Conservation (phyloP, 78 protist genomes). For the Capsaspora owczarzaki region DNA sequence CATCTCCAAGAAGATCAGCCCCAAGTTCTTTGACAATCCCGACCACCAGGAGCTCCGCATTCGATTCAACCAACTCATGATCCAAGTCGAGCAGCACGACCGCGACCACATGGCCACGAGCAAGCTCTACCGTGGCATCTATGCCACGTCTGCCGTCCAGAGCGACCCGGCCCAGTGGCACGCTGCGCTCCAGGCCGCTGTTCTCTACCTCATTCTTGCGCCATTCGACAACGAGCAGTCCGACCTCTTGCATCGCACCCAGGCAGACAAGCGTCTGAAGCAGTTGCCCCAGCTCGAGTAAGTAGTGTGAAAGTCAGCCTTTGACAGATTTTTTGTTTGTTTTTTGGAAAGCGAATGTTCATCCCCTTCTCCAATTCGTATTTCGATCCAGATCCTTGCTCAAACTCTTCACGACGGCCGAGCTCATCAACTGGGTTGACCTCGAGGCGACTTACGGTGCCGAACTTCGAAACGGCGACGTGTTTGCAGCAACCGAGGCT, state of each 20-base stretch:
- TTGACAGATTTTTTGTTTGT: no score
- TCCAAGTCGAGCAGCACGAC: conserved; percentile 18
- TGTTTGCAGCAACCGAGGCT: neutral
- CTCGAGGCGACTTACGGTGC: neutral
- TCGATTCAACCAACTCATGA: conserved; percentile 3
- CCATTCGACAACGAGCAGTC: conserved; percentile 32
- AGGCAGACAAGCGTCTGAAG: no score
- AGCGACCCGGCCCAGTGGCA: conserved; percentile 3
- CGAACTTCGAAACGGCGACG: neutral
- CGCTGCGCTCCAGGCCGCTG: conserved; percentile 12
- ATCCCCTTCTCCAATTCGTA: no score
- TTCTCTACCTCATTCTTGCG: conserved; percentile 21
- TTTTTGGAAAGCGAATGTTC: no score
- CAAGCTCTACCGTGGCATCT: conserved; percentile 24
- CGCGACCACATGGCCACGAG: conserved; percentile 1
- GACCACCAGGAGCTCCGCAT: conserved; percentile 7
- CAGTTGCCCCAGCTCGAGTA: no score
- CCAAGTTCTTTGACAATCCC: conserved; percentile 1
- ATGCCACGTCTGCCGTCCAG: conserved; percentile 16
- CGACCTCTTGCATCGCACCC: no score
- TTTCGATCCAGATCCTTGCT: no score
- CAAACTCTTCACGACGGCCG: conserved; percentile 21
- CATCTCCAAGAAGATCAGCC: conserved; percentile 25
- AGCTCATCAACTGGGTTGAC: neutral
- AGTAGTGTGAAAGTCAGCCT: no score